These are phyloP conservation scores for Datura wrightii DNA, from an alignment of 257 asterid genomes.

Conservation along the genomic window DNA sequence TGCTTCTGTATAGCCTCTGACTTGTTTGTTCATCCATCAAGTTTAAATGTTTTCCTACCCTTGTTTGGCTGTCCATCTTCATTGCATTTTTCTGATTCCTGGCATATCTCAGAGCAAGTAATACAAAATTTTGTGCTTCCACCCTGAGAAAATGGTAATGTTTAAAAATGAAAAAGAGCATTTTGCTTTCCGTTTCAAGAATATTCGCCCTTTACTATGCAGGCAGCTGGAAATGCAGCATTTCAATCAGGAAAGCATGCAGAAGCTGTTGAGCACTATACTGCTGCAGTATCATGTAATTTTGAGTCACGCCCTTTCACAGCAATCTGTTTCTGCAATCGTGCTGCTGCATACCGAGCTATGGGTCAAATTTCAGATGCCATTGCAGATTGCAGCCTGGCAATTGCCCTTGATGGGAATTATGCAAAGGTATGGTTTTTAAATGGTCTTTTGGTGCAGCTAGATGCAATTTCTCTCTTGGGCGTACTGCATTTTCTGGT, in stretches of 20 bases:
- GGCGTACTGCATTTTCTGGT: neutral
- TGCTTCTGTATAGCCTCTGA: neutral
- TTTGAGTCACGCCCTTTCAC: conserved; percentile 91
- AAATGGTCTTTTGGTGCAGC: conserved; percentile 1
- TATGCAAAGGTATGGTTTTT: conserved; percentile 73
- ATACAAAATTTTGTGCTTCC: conserved; percentile 8
- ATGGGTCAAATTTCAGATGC: conserved; percentile 91
- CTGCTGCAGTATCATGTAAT: conserved; percentile 81
- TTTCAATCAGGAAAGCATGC: conserved; percentile 80
- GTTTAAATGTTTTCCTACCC: neutral
- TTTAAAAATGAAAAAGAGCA: neutral
- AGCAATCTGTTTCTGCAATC: conserved; percentile 92
- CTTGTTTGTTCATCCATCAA: conserved; percentile 21
- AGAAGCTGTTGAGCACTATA: conserved; percentile 88
- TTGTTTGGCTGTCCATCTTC: conserved; percentile 20
- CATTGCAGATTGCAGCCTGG: conserved; percentile 91
- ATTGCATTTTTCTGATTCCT: conserved; percentile 26
- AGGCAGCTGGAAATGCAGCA: conserved; percentile 96
- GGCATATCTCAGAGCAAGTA: conserved; percentile 18
- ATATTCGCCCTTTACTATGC: conserved; percentile 30
- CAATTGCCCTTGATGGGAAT: conserved; percentile 87
- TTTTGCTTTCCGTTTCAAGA: conserved; percentile 12
- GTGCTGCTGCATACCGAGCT: conserved; percentile 94
- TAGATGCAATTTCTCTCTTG: conserved; percentile 17
- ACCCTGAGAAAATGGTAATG: neutral